These are phyloP conservation scores for Silene latifolia DNA, from an alignment of 148 eudicot genomes.

Conservation along the genomic window DNA sequence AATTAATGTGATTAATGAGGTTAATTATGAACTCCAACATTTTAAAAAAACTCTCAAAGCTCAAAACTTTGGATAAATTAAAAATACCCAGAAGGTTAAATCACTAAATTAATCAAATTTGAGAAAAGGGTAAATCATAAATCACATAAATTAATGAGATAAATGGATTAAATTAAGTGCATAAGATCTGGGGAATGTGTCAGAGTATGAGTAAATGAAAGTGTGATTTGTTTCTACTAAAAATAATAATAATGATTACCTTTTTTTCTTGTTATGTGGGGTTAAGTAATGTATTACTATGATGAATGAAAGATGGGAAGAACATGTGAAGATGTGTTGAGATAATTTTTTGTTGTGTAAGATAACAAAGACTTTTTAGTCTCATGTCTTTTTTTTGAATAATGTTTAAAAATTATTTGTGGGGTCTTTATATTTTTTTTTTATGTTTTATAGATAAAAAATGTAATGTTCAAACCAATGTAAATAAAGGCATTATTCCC, in stretches of 20 bases:
- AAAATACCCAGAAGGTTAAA: slow-evolving; percentile 27
- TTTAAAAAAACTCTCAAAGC: slow-evolving; percentile 10
- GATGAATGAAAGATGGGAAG: slow-evolving; percentile 5
- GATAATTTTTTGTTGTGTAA: slow-evolving; percentile 14
- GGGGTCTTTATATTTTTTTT: neutral
- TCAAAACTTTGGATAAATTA: slow-evolving; percentile 22
- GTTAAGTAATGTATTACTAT: slow-evolving; percentile 13
- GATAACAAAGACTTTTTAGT: slow-evolving; percentile 10
- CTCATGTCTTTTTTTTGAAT: slow-evolving; percentile 10
- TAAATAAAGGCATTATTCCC: slow-evolving; percentile 30
- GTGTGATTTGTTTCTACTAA: slow-evolving; percentile 10
- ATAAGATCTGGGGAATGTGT: slow-evolving; percentile 32
- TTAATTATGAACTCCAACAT: too few species aligned
- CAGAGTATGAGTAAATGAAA: slow-evolving; percentile 20
- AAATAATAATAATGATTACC: neutral
- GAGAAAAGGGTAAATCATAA: slow-evolving; percentile 5
- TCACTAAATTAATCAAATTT: slow-evolving; percentile 8
- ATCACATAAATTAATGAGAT: slow-evolving; percentile 4
- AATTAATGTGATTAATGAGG: too few species aligned
- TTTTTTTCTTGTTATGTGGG: slow-evolving; percentile 19
- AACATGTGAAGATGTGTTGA: slow-evolving; percentile 29
- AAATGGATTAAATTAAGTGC: neutral
- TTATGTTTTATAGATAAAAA: neutral
- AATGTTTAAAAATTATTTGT: slow-evolving; percentile 11
- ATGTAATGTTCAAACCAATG: slow-evolving; percentile 15